Conservation (phyloP, 495 filamentous ascomycete species). For the Aspergillus biplanus region DNA sequence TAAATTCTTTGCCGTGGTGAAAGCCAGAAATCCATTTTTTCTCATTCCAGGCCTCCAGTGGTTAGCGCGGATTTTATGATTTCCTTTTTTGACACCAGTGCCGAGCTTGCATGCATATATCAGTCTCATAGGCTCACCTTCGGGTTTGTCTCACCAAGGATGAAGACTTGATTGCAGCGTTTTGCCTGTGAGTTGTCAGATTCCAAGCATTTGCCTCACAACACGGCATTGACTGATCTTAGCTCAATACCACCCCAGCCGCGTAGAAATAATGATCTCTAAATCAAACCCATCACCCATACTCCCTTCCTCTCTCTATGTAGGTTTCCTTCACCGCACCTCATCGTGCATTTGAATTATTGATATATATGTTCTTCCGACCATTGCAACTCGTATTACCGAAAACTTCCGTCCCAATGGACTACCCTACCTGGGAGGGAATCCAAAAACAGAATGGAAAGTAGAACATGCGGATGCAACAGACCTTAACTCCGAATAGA, state of each 20-base stretch:
- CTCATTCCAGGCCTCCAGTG: neutral
- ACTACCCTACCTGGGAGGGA: neutral
- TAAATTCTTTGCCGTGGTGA: no score
- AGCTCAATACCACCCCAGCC: slow-evolving; percentile 14
- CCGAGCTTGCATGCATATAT: slow-evolving; percentile 21
- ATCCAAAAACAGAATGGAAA: neutral
- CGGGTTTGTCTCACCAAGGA: slow-evolving; percentile 2
- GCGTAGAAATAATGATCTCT: slow-evolving; percentile 12
- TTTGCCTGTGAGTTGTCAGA: slow-evolving; percentile 25
- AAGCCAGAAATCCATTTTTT: neutral
- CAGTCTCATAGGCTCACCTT: slow-evolving; percentile 12
- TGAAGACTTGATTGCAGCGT: slow-evolving; percentile 5
- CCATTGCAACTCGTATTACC: slow-evolving; percentile 14
- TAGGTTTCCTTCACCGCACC: slow-evolving; percentile 23
- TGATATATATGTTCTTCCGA: slow-evolving; percentile 1
- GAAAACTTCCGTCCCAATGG: slow-evolving; percentile 7
- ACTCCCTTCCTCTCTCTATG: neutral
- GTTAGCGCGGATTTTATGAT: neutral
- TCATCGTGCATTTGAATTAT: slow-evolving; percentile 14
- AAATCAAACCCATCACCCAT: neutral
- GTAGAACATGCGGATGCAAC: neutral
- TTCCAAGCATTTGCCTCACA: slow-evolving; percentile 9
- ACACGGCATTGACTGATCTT: slow-evolving; percentile 19
- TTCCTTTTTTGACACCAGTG: slow-evolving; percentile 2
- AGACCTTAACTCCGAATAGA: neutral